Evolutionary conservation across 768 basidiomycete species (phyloP), one percentile per base, ranked within the genome.

Genomic region (Cystobasidiopsis lactophilus): DNA sequence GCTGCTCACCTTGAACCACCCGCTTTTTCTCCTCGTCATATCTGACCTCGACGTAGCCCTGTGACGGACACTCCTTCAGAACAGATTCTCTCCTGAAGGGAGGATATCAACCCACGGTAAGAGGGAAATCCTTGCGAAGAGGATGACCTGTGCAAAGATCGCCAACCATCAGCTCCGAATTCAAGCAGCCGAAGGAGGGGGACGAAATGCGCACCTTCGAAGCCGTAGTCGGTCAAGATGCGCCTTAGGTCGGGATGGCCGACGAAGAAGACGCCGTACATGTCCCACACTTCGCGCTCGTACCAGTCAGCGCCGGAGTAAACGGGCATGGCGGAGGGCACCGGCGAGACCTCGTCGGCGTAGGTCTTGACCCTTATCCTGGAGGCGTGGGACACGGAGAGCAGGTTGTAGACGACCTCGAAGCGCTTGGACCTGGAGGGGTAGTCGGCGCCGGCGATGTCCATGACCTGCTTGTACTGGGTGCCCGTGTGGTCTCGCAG

Each of bases 11-110:
- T 26, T 43, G 57, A 10, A 62, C 57, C 44, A 62, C 61, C 16
- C 59, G 59, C 55, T 60, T 61, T 56, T 60, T 58, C 58, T 62
- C 63, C 55, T 96, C 93, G 61, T 95, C 89, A 63, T 96, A 98
- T 39, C 93, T 82, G 38, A 96, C 75, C 68, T 98, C 93, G 9
- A 85, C 86, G 68, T 96, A 98, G n/a, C 93, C 93, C 88, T 93
- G 61, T 14, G 50, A 29, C 5, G 23, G 21, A 41, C 5, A 18
- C 11, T 10, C 18, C n/a, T 24, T 27, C 5, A 30, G 23, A n/a
- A 45, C 14, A 33, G 5, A 18, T 11, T 5, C 27, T 30, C 11
- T 39, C 5, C 31, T 9, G 4, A 16, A n/a, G 3, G 30, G 0
- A 14, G n/a, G 13, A 26, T 4, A 19, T 2, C 3, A 23, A 69